Percentiles rank a stretch among this genome's conserved stretches.
Evolutionary conservation across 371 early-diverging fungal genomes (phyloP).

Genomic region (Mucor mucedo): DNA sequence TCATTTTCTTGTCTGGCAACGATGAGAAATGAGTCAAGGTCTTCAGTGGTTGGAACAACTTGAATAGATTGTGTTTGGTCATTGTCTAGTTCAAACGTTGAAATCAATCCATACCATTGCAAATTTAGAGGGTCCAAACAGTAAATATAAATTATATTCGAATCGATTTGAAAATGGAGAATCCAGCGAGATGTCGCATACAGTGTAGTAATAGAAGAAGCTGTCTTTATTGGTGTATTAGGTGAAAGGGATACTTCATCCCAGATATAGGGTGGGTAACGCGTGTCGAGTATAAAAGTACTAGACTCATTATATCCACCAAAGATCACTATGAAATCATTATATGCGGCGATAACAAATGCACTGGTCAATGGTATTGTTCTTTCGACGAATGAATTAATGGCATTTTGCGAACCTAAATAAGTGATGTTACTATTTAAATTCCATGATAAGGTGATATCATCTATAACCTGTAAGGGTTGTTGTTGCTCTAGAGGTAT

Average conservation of each 20-base stretch:
- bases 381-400: neutral
- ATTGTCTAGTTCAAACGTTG: neutral
- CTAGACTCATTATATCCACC: conserved; percentile 2
- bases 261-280: neutral
- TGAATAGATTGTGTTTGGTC: neutral
- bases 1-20: neutral
- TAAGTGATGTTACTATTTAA: conserved; percentile 8
- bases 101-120: conserved; percentile 12
- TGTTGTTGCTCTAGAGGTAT: conserved; percentile 2
- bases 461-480: neutral
- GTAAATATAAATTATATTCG: conserved; percentile 4
- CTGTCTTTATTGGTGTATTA: neutral
- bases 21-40: conserved; percentile 13
- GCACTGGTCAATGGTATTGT: neutral
- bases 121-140: conserved; percentile 15
- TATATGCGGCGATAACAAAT: neutral
- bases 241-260: conserved; percentile 1
- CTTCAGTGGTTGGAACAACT: neutral
- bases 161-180: conserved; percentile 9
- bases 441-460: conserved; percentile 8
- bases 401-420: conserved; percentile 13
- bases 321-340: conserved; percentile 11
- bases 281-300: conserved; percentile 21
- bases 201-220: neutral
- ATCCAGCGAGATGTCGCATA: conserved; percentile 25